Percentiles rank a stretch among this genome's conserved stretches.
Evolutionary conservation across 163 green algal species (phyloP).

Genomic region (Smithsoniella earleae): DNA sequence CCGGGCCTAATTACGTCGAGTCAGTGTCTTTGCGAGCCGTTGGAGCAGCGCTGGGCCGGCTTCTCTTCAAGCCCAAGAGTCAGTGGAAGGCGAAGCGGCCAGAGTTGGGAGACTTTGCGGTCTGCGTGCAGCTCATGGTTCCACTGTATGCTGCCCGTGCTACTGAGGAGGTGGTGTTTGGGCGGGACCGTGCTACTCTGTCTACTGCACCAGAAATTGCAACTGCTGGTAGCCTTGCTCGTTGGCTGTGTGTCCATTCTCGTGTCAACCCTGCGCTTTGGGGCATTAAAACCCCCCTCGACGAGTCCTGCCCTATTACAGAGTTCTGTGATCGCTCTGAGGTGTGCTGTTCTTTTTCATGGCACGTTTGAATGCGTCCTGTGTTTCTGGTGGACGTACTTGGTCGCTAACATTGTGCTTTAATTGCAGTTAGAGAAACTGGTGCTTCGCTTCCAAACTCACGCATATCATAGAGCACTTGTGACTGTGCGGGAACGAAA

Average conservation of each 20-base stretch:
- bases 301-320: conserved; percentile 19
- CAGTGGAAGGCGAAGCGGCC: not conserved
- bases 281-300: not conserved
- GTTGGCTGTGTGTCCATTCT: conserved; percentile 13
- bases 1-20: conserved; percentile 8
- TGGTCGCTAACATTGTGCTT: too few relatives aligned
- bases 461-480: conserved; percentile 2
- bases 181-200: conserved; percentile 47
- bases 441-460: conserved; percentile 20
- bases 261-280: conserved; percentile 24
- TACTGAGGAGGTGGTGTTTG: conserved; percentile 54
- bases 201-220: conserved; percentile 40
- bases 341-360: too few relatives aligned
- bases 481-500: not conserved
- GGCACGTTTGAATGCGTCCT: too few relatives aligned
- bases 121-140: conserved; percentile 48
- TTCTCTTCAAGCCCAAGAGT: not conserved
- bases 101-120: conserved; percentile 8
- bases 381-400: too few relatives aligned
- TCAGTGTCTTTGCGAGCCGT: conserved; percentile 12
- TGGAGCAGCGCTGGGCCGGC: conserved; percentile 16
- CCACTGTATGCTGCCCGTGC: conserved; percentile 62
- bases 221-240: conserved; percentile 8
- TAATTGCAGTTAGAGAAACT: conserved; percentile 23
- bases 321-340: not conserved